Evolutionary conservation across 1,284 basidiomycete species (phyloP).

Genomic region (Ustilago trichophora): DNA sequence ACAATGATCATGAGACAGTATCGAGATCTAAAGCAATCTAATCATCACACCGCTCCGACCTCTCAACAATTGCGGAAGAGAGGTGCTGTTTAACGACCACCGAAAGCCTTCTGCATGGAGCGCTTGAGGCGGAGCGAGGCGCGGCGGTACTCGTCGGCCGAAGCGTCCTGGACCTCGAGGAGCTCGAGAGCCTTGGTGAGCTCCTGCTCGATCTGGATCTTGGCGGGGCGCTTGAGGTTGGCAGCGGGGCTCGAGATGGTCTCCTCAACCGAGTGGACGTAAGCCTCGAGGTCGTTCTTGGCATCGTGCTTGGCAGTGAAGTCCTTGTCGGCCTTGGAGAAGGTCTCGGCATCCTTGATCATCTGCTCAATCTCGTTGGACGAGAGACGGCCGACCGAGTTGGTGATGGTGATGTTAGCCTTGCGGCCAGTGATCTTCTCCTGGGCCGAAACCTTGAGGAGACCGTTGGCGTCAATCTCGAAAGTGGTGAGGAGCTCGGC

Average conservation of each 20-base stretch:
- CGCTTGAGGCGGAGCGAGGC: constrained; percentile 64
- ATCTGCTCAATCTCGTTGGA: constrained; percentile 67
- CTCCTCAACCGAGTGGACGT: constrained; percentile 65
- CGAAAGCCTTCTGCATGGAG: constrained; percentile 65
- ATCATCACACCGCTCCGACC: constrained; percentile 1
- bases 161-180: constrained; percentile 64
- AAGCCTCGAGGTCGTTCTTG: constrained; percentile 65
- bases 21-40: constrained; percentile 10
- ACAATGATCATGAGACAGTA: neutral
- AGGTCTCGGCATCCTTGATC: constrained; percentile 67
- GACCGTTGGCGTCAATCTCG: constrained; percentile 67
- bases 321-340: constrained; percentile 66
- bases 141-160: constrained; percentile 65
- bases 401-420: constrained; percentile 67
- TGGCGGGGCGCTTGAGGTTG: constrained; percentile 64
- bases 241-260: constrained; percentile 64
- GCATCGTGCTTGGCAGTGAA: constrained; percentile 67
- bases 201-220: constrained; percentile 66
- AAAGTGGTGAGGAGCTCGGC: constrained; percentile 66
- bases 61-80: neutral
- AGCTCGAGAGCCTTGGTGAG: constrained; percentile 66
- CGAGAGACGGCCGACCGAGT: constrained; percentile 65
- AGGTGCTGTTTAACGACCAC: constrained; percentile 51
- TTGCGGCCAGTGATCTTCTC: constrained; percentile 66
- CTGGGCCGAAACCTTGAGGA: constrained; percentile 65